phyloP scores from a whole-genome alignment of 225 moss, liverwort and hornwort genomes.

The Pseudisothecium myosuroides region DNA sequence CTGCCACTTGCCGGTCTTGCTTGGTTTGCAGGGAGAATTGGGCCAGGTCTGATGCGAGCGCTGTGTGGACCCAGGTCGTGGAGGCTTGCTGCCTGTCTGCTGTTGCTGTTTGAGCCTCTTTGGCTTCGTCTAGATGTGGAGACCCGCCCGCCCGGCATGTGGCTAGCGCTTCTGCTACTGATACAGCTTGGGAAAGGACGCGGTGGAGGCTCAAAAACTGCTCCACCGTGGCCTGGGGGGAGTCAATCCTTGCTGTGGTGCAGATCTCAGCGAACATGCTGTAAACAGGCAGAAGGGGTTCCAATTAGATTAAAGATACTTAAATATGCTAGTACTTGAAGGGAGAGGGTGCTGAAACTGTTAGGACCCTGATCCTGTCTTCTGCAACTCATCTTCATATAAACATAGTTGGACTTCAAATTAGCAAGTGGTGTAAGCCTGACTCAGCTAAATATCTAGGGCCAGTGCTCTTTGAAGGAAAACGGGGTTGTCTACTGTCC shows the following conservation, averaged over 20 bases:
- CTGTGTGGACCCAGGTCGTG: conserved; percentile 29
- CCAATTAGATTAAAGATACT: not conserved
- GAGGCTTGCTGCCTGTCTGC: conserved; percentile 13
- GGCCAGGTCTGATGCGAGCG: conserved; percentile 32
- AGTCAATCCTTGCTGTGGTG: conserved; percentile 50
- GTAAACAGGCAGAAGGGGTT: conserved; percentile 11
- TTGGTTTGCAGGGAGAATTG: conserved; percentile 24
- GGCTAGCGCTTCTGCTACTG: conserved; percentile 62
- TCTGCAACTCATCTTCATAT: not conserved
- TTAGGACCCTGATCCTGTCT: not conserved
- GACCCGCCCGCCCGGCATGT: conserved; percentile 16
- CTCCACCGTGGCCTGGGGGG: conserved; percentile 77
- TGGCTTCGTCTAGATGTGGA: conserved; percentile 4
- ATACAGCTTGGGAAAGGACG: conserved; percentile 46
- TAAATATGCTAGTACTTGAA: not conserved
- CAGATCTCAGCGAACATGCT: conserved; percentile 91
- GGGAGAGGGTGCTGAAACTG: not conserved
- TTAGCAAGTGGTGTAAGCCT: not conserved
- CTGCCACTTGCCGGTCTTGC: conserved; percentile 27
- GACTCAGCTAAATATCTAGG: not conserved
- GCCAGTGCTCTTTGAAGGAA: not conserved
- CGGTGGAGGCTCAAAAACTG: conserved; percentile 72
- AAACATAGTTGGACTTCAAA: not conserved
- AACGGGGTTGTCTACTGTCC: not conserved
- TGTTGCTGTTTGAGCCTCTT: conserved; percentile 32